Conservation (phyloP, 345 rosid genomes). For the Acer campestre region DNA sequence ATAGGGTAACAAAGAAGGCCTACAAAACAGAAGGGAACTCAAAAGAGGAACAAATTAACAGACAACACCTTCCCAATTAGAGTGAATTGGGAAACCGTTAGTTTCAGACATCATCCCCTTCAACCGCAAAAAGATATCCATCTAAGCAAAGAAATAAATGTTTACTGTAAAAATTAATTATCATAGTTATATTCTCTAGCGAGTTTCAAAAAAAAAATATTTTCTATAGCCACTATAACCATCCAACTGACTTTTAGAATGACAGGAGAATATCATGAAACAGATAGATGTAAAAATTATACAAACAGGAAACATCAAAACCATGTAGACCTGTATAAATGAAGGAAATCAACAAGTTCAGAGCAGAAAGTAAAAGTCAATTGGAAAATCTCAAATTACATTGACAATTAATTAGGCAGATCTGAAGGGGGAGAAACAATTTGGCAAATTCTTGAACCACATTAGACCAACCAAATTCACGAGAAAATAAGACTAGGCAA, state of each 20-base stretch:
- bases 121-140: slow-evolving; percentile 3
- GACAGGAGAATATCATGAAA: neutral
- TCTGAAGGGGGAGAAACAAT: neutral
- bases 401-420: neutral
- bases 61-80: no score
- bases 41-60: no score
- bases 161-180: neutral
- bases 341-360: neutral
- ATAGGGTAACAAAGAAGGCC: no score
- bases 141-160: neutral
- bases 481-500: slow-evolving; percentile 7
- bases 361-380: neutral
- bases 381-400: neutral
- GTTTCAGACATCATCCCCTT: neutral
- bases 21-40: no score
- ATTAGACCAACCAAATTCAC: neutral
- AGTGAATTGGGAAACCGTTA: no score
- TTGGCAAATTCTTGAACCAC: neutral
- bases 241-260: neutral
- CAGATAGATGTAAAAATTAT: neutral
- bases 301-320: neutral
- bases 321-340: neutral
- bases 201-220: no score
- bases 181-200: neutral
- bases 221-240: neutral